phyloP scores from a whole-genome alignment of 2,329 filamentous ascomycete species.

The Sporothrix globosa region DNA sequence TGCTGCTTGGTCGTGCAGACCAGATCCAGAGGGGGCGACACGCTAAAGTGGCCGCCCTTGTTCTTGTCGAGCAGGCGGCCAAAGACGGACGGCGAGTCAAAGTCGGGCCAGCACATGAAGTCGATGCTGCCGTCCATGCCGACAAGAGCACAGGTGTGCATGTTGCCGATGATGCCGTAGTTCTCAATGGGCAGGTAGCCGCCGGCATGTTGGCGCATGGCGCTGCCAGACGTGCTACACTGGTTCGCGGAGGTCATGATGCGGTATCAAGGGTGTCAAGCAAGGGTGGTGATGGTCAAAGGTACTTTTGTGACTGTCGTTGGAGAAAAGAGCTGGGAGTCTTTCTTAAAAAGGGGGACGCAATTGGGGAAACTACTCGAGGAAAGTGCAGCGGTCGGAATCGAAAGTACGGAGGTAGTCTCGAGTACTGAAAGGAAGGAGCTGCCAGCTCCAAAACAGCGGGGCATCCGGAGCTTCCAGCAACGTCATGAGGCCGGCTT shows the following conservation, averaged over 20 bases:
- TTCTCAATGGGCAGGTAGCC: constrained; percentile 70
- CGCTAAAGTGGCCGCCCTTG: constrained; percentile 73
- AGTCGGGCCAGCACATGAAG: constrained; percentile 81
- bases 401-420: background rate
- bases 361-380: background rate
- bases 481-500: constrained; percentile 17
- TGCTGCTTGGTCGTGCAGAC: constrained; percentile 73
- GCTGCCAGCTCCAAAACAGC: constrained; percentile 11
- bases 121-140: constrained; percentile 74
- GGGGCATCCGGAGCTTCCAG: constrained; percentile 20
- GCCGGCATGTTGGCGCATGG: constrained; percentile 43
- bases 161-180: constrained; percentile 80
- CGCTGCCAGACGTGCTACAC: constrained; percentile 28
- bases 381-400: too few relatives aligned
- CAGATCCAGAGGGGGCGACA: constrained; percentile 57
- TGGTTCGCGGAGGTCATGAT: background rate
- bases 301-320: background rate
- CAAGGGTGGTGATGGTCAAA: background rate
- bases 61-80: constrained; percentile 73
- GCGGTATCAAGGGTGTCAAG: background rate
- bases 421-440: background rate
- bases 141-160: constrained; percentile 76
- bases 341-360: background rate
- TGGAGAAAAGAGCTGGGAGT: background rate
- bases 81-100: constrained; percentile 76